Evolutionary conservation across 805 yeast genomes (phyloP).

Genomic region (Ogataea neopini): DNA sequence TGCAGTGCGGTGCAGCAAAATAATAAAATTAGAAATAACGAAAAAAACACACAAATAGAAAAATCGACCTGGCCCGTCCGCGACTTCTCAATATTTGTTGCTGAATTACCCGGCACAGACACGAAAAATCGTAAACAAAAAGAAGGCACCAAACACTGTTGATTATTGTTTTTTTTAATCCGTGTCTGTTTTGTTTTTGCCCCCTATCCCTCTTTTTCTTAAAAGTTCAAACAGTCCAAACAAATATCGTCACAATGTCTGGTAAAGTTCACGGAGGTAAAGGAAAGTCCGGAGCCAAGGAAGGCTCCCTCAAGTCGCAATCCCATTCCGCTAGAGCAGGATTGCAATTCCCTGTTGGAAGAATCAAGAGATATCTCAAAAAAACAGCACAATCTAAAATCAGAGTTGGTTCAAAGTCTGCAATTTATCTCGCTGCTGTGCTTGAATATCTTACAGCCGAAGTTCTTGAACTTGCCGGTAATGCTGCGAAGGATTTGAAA

Average conservation of each 20-base stretch:
- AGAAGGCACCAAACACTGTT: constrained; percentile 2
- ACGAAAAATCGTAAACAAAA: constrained; percentile 7
- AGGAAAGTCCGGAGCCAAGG: constrained; percentile 89
- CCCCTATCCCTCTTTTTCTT: background rate
- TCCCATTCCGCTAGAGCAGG: constrained; percentile 96
- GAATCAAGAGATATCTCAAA: constrained; percentile 95
- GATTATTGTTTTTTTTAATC: background rate
- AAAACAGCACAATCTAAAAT: constrained; percentile 76
- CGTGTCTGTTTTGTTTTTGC: constrained; percentile 5
- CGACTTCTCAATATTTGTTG: background rate
- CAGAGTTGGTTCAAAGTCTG: constrained; percentile 75
- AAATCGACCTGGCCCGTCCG: background rate
- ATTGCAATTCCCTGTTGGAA: constrained; percentile 95
- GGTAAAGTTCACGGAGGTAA: constrained; percentile 91
- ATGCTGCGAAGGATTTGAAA: constrained; percentile 94
- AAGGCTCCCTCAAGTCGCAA: constrained; percentile 54
- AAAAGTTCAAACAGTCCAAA: constrained; percentile 6
- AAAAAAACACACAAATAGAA: background rate
- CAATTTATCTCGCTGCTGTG: constrained; percentile 94
- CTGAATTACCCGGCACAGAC: constrained; percentile 7
- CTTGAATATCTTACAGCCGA: constrained; percentile 96
- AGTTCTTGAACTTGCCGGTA: constrained; percentile 96
- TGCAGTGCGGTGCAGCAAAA: background rate
- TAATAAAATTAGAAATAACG: too few relatives aligned
- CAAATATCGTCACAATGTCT: constrained; percentile 55